Evolutionary conservation across 176 grass and related monocot species (phyloP).

Genomic region (Dactylis glomerata): DNA sequence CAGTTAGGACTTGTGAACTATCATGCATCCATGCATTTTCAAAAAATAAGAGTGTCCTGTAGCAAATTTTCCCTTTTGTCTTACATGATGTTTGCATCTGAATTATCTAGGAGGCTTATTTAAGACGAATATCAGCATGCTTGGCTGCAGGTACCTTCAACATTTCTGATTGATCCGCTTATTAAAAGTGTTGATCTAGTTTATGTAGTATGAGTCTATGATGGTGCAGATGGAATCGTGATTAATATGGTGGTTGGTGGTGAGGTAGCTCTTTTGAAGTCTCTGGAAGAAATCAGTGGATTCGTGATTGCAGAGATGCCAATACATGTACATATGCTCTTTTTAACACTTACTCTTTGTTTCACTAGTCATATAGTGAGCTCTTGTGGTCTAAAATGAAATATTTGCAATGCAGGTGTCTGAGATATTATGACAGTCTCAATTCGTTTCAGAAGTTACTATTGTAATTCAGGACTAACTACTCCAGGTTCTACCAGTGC

Average conservation of each 20-base stretch:
- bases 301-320: conserved; percentile 91
- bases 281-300: conserved; percentile 74
- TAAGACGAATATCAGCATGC: conserved; percentile 78
- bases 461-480: background rate
- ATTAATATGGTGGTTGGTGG: conserved; percentile 99
- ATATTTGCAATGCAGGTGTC: conserved; percentile 59
- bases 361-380: conserved; percentile 14
- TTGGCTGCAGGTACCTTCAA: conserved; percentile 60
- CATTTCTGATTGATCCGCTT: background rate
- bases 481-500: background rate
- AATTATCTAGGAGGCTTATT: conserved; percentile 72
- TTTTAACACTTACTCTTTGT: background rate
- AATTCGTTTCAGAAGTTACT: conserved; percentile 3
- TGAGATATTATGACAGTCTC: conserved; percentile 61
- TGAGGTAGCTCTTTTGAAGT: conserved; percentile 70
- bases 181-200: background rate
- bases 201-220: conserved; percentile 25
- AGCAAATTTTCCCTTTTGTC: too few relatives aligned
- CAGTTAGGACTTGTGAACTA: background rate
- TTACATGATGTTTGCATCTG: background rate
- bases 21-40: background rate
- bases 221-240: conserved; percentile 69
- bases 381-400: conserved; percentile 19
- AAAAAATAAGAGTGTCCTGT: too few relatives aligned
- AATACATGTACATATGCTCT: conserved; percentile 82